Conservation (phyloP, 192 early-diverging fungal genomes). For the Podila horticola region DNA sequence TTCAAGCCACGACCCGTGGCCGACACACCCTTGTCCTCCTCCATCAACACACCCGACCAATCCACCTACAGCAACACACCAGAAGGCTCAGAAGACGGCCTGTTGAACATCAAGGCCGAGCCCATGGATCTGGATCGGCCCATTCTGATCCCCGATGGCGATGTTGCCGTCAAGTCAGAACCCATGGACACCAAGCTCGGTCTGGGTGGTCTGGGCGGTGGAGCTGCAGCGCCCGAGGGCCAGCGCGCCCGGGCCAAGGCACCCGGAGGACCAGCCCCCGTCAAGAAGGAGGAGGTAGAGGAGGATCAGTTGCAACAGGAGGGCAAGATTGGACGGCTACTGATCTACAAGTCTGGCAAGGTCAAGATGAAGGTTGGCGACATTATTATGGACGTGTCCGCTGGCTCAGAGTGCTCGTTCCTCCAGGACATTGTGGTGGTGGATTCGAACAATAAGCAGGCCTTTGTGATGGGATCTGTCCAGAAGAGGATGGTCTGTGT, state of each 20-base stretch:
- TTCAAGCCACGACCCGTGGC: constrained; percentile 56
- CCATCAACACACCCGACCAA: constrained; percentile 14
- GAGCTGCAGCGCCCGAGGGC: constrained; percentile 18
- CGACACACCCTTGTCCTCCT: constrained; percentile 17
- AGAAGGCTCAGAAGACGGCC: constrained; percentile 35
- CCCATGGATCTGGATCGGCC: constrained; percentile 34
- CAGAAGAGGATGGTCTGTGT: constrained; percentile 67
- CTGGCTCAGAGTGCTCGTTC: constrained; percentile 63
- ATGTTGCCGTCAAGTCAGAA: constrained; percentile 20
- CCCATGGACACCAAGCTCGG: constrained; percentile 15
- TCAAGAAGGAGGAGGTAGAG: constrained; percentile 18
- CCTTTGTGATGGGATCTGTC: constrained; percentile 68
- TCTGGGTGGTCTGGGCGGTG: constrained; percentile 4
- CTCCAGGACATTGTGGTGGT: constrained; percentile 69
- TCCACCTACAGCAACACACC: constrained; percentile 5
- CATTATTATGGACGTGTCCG: constrained; percentile 66
- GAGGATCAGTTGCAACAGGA: constrained; percentile 48
- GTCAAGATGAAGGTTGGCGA: constrained; percentile 73
- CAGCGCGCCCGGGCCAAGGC: constrained; percentile 30
- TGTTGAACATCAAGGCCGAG: constrained; percentile 41
- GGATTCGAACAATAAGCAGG: constrained; percentile 60
- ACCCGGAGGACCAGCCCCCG: constrained; percentile 9
- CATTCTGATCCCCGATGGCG: constrained; percentile 24
- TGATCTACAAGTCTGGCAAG: constrained; percentile 73
- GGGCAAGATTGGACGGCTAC: constrained; percentile 67